These are phyloP conservation scores for Tolypocladium tundrense DNA, from an alignment of 2,329 filamentous ascomycete species.

Conservation along the genomic window DNA sequence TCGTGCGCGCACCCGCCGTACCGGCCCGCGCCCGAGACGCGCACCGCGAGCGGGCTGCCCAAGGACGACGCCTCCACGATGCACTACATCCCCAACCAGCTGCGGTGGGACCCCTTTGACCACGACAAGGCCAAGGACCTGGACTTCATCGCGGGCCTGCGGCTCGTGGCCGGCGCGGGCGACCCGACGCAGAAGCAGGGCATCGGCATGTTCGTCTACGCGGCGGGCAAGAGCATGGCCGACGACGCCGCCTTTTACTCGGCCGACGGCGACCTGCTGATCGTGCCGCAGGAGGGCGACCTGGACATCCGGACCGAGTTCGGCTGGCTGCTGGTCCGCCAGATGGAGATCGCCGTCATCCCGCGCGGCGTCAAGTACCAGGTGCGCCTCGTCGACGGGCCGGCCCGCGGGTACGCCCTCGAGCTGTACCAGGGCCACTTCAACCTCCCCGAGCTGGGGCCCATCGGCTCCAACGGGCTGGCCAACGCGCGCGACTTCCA, in stretches of 20 bases:
- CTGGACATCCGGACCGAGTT: slow-evolving; percentile 72
- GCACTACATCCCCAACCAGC: slow-evolving; percentile 56
- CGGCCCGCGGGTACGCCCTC: slow-evolving; percentile 62
- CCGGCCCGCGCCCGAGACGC: slow-evolving; percentile 32
- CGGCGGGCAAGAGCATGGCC: slow-evolving; percentile 68
- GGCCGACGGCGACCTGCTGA: slow-evolving; percentile 68
- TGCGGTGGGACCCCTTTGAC: slow-evolving; percentile 76
- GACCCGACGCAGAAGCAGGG: slow-evolving; percentile 72
- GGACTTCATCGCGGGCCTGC: slow-evolving; percentile 57
- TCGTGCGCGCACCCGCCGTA: slow-evolving; percentile 46
- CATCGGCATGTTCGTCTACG: slow-evolving; percentile 71
- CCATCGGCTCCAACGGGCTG: slow-evolving; percentile 64
- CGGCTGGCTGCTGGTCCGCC: slow-evolving; percentile 62
- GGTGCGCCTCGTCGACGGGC: slow-evolving; percentile 52
- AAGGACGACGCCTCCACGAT: slow-evolving; percentile 11
- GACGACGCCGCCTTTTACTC: slow-evolving; percentile 71
- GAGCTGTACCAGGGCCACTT: slow-evolving; percentile 68
- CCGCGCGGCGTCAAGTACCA: slow-evolving; percentile 66
- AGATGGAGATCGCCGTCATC: slow-evolving; percentile 68
- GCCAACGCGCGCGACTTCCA: slow-evolving; percentile 70
- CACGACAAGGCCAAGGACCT: slow-evolving; percentile 47
- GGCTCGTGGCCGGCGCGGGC: slow-evolving; percentile 67
- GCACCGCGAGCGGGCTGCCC: slow-evolving; percentile 3
- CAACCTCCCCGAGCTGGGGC: slow-evolving; percentile 59
- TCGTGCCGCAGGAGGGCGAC: slow-evolving; percentile 64